Conservation (phyloP, 2,329 filamentous ascomycete genomes). For the Grosmannia huntii region DNA sequence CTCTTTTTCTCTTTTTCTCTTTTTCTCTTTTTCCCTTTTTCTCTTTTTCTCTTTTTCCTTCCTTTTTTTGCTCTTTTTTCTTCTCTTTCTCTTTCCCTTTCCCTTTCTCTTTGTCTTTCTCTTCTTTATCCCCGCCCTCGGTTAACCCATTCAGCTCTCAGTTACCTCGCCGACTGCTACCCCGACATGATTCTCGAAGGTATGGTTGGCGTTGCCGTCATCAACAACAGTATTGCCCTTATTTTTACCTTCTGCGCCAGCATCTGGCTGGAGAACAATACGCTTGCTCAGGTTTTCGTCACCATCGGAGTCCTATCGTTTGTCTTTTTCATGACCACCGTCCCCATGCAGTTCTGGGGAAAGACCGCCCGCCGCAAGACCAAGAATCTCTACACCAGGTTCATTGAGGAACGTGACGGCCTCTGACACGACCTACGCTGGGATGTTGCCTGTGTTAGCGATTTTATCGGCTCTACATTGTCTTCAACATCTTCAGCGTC, state of each 20-base stretch:
- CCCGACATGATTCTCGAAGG: constrained; percentile 5
- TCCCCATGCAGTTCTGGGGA: constrained; percentile 2
- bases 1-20: neutral
- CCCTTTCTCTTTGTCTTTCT: neutral
- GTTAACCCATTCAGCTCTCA: neutral
- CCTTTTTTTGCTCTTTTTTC: neutral
- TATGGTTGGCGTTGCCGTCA: constrained; percentile 4
- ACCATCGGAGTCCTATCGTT: constrained; percentile 2
- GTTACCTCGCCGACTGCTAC: constrained; percentile 5
- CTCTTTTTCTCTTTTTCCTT: neutral
- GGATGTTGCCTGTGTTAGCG: neutral
- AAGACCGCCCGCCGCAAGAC: constrained; percentile 3
- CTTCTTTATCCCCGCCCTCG: neutral
- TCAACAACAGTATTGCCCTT: constrained; percentile 5
- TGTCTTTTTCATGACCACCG: constrained; percentile 3
- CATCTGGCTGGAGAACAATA: constrained; percentile 2
- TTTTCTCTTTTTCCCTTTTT: neutral
- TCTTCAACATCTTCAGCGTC: neutral
- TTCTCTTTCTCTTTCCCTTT: neutral
- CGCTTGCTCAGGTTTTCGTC: neutral
- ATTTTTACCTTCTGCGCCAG: constrained; percentile 2
- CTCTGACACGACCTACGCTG: constrained; percentile 9
- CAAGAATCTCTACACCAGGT: neutral
- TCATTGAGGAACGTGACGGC: neutral
- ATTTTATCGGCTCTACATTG: neutral